These are phyloP conservation scores for Chlorella sp. DNA, from an alignment of 139 green algal species.

Conservation along the genomic window DNA sequence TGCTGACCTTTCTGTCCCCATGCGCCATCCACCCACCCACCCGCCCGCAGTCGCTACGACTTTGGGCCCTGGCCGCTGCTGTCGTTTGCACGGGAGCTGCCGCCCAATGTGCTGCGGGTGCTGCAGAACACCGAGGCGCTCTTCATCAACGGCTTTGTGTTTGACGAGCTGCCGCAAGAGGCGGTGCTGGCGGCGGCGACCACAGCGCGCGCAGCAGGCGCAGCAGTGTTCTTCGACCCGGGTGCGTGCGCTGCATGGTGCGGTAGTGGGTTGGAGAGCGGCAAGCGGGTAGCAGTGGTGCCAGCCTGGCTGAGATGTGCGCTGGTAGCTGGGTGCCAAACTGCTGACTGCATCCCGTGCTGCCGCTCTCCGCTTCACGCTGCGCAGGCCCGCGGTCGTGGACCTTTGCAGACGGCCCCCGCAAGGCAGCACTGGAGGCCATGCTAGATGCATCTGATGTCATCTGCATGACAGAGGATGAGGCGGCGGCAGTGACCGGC, in stretches of 20 bases:
- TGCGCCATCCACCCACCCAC: neutral
- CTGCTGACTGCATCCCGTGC: too few species aligned
- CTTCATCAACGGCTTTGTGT: slow-evolving; percentile 89
- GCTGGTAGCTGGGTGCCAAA: too few species aligned
- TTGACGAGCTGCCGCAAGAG: slow-evolving; percentile 90
- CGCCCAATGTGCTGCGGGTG: slow-evolving; percentile 27
- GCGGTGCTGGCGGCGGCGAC: slow-evolving; percentile 65
- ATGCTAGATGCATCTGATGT: slow-evolving; percentile 79
- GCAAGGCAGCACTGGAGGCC: slow-evolving; percentile 65
- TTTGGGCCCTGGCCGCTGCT: slow-evolving; percentile 94
- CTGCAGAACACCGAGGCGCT: slow-evolving; percentile 55
- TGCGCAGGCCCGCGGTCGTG: slow-evolving; percentile 73
- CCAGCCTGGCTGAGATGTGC: too few species aligned
- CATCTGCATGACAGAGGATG: slow-evolving; percentile 92
- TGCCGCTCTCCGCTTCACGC: neutral
- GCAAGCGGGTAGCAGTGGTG: too few species aligned
- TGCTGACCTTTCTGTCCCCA: neutral
- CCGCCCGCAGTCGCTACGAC: slow-evolving; percentile 79
- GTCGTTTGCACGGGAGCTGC: slow-evolving; percentile 48
- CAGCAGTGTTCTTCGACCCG: slow-evolving; percentile 93
- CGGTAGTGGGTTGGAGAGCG: neutral
- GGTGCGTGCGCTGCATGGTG: slow-evolving; percentile 44
- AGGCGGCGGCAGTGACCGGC: slow-evolving; percentile 83
- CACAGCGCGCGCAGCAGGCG: slow-evolving; percentile 63
- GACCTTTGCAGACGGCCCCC: slow-evolving; percentile 63